Base-by-base conservation (phyloP, 768 basidiomycete genomes). In the Russula sp. region DNA sequence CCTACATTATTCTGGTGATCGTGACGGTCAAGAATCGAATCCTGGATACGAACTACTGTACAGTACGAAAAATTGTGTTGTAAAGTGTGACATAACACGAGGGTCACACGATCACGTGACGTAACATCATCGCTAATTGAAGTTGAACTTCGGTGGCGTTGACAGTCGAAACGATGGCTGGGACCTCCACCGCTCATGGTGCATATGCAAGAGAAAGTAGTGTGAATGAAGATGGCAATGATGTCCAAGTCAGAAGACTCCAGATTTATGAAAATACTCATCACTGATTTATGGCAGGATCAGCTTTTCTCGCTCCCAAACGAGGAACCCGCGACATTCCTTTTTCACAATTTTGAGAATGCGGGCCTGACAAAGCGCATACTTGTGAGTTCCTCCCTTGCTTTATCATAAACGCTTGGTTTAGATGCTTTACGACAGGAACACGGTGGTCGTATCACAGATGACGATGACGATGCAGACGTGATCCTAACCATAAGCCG, bases 331-430 rank as follows among this genome's bases (percentile, higher is more conserved):
- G 63, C 48, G 1, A 24, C 22, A n/a, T 64, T 64, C 24, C 20
- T 56, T 44, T 48, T 64, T 55, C 30, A 64, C 24, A n/a, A 42
- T 8, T 60, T 64, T 34, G 46, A 64, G n/a, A 55, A 50, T 13
- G 28, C 14, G 18, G 18, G 55, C 63, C 30, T 61, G 40, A 26
- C 16, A 10, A 49, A 30, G 2, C 50, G 32, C 11, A 38, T 65
- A 28, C 7, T 69, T 80, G 64, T 65, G 36, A 52, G 64, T 52
- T 22, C 10, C 46, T 42, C n/a, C 14, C 13, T n/a, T 48, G 3
- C 7, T 22, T 30, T 30, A 14, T 40, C 24, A n/a, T 1, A 38
- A 5, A 16, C 30, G 14, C 20, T 26, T 16, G 18, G 40, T 49
- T 7, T 3, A 13, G 32, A 49, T 11, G 30, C 40, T 5, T n/a